A percentile compares a stretch with the other conserved stretches of the same genome.
Conservation (phyloP, 164 flowering plant genomes). For the Stephania cephalantha region DNA sequence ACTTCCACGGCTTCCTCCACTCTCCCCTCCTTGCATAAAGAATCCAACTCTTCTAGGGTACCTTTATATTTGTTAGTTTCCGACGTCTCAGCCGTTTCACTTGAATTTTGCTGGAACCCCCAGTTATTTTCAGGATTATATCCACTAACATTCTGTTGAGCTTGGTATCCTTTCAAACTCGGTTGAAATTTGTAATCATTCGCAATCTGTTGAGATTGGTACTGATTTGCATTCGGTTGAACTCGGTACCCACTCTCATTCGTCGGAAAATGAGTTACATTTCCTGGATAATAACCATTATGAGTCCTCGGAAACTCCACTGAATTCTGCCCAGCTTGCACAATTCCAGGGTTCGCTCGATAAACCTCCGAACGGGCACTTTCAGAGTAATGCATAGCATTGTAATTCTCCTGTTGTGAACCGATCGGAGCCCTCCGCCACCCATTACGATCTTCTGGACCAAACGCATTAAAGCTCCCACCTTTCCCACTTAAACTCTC, state of each 20-base stretch:
- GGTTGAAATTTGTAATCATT: conserved; percentile 18
- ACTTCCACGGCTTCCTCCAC: conserved; percentile 58
- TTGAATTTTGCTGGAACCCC: conserved; percentile 4
- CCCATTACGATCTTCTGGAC: conserved; percentile 5
- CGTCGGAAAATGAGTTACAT: conserved; percentile 14
- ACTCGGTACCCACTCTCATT: conserved; percentile 4
- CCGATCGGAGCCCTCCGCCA: background rate
- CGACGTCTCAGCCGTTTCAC: conserved; percentile 20
- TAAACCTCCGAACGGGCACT: background rate
- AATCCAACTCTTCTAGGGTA: conserved; percentile 53
- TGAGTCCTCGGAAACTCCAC: background rate
- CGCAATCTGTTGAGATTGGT: conserved; percentile 15
- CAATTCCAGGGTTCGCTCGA: background rate
- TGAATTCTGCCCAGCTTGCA: background rate
- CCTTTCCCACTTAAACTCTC: background rate
- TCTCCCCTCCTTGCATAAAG: conserved; percentile 44
- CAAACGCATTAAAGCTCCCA: conserved; percentile 11
- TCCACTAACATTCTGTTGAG: conserved; percentile 19
- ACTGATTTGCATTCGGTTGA: too few relatives aligned
- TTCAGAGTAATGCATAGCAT: background rate
- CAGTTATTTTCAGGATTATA: conserved; percentile 10
- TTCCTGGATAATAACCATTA: conserved; percentile 3
- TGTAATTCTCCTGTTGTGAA: background rate
- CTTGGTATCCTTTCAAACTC: conserved; percentile 9
- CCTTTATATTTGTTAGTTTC: conserved; percentile 23